A percentile compares a stretch with the other conserved stretches of the same genome.
Evolutionary conservation across 768 basidiomycete genomes (phyloP).

Genomic region (Grammothele lineata): DNA sequence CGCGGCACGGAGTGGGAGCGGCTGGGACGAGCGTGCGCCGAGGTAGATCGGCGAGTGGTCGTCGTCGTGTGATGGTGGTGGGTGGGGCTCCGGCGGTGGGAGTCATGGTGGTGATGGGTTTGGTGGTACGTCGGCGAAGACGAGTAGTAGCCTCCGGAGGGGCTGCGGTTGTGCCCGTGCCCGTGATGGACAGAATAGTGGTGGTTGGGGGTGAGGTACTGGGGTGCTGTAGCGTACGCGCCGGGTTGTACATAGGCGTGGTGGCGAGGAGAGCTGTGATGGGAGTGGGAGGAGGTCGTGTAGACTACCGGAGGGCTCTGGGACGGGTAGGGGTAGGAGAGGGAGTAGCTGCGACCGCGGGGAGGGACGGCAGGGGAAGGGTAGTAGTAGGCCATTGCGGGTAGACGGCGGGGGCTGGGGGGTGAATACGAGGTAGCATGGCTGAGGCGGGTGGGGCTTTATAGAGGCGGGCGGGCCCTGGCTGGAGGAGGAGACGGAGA

Average conservation of each 20-base stretch:
- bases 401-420: background rate
- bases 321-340: slow-evolving; percentile 18
- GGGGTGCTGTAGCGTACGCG: slow-evolving; percentile 10
- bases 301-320: slow-evolving; percentile 22
- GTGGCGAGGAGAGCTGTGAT: slow-evolving; percentile 8
- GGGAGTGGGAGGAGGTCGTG: slow-evolving; percentile 12
- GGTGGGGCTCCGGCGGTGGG: slow-evolving; percentile 8
- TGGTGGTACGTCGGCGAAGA: slow-evolving; percentile 8
- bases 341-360: slow-evolving; percentile 20
- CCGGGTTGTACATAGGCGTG: slow-evolving; percentile 10
- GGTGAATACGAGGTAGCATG: background rate
- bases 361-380: slow-evolving; percentile 17
- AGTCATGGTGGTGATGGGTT: background rate
- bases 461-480: background rate
- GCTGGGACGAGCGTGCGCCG: slow-evolving; percentile 9
- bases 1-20: slow-evolving; percentile 13
- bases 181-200: slow-evolving; percentile 17
- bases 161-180: slow-evolving; percentile 14
- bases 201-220: slow-evolving; percentile 11
- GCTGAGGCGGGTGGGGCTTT: background rate
- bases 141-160: slow-evolving; percentile 16
- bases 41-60: slow-evolving; percentile 18
- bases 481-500: background rate
- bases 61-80: slow-evolving; percentile 10
- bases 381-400: slow-evolving; percentile 26